phyloP scores from a whole-genome alignment of 441 rosid genomes.

The Corymbia calophylla region DNA sequence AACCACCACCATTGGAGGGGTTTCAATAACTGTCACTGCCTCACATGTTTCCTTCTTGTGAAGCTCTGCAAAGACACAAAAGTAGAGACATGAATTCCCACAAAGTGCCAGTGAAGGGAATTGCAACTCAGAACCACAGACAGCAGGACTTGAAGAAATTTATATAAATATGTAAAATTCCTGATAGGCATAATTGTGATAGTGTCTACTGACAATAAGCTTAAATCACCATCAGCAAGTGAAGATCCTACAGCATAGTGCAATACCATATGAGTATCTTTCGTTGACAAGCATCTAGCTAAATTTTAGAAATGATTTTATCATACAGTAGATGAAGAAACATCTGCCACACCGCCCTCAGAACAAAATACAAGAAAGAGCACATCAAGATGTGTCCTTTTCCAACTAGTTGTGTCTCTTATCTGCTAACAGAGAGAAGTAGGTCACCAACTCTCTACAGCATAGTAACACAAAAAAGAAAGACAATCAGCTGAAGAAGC shows the following conservation, averaged over 20 bases:
- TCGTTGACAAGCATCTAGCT: neutral
- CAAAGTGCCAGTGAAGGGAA: neutral
- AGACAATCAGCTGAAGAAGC: neutral
- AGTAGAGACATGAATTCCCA: neutral
- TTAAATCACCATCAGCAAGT: neutral
- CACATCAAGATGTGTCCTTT: neutral
- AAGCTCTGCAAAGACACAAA: neutral
- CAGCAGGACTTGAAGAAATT: neutral
- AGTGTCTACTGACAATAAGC: neutral
- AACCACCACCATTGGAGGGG: neutral
- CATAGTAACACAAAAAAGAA: neutral
- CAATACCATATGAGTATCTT: neutral
- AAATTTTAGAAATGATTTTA: neutral
- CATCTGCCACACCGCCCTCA: neutral
- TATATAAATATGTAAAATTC: neutral
- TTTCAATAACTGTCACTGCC: neutral
- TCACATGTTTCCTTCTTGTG: constrained; percentile 2
- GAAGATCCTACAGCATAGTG: neutral
- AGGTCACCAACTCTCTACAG: neutral
- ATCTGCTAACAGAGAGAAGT: neutral
- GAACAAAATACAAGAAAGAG: neutral
- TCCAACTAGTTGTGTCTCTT: neutral
- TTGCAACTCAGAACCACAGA: neutral
- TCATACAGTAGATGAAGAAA: neutral
- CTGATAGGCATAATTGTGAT: neutral